Conservation (phyloP, 805 yeast genomes). For the Tetrapisispora namnaoensis region DNA sequence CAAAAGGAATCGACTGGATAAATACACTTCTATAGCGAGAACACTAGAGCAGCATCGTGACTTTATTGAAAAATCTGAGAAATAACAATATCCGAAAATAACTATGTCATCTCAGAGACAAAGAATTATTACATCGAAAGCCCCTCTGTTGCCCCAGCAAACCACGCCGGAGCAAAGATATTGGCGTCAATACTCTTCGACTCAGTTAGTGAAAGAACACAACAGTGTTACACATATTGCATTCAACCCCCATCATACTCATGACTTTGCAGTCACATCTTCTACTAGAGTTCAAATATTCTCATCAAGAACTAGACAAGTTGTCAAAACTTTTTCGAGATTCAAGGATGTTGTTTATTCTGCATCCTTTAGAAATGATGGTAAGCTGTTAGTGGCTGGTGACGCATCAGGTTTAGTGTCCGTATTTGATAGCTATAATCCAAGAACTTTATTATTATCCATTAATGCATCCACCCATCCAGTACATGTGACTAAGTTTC, state of each 20-base stretch:
- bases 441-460: slow-evolving; percentile 69
- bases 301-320: slow-evolving; percentile 90
- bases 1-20: too few species aligned
- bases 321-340: slow-evolving; percentile 70
- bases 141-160: slow-evolving; percentile 64
- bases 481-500: slow-evolving; percentile 88
- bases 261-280: slow-evolving; percentile 89
- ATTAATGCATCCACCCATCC: slow-evolving; percentile 80
- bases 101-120: slow-evolving; percentile 72
- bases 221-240: slow-evolving; percentile 81
- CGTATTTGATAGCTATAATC: slow-evolving; percentile 73
- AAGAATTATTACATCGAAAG: slow-evolving; percentile 54
- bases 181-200: slow-evolving; percentile 81
- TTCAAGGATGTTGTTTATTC: slow-evolving; percentile 88
- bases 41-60: too few species aligned
- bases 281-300: slow-evolving; percentile 87
- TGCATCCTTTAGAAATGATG: slow-evolving; percentile 87
- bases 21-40: too few species aligned
- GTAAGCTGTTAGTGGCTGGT: slow-evolving; percentile 80
- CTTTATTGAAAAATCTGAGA: too few species aligned
- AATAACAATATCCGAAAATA: too few species aligned
- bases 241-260: slow-evolving; percentile 78
- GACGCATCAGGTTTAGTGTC: slow-evolving; percentile 93
- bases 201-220: slow-evolving; percentile 87
- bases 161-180: slow-evolving; percentile 89